phyloP scores from a whole-genome alignment of 345 rosid species.

The Stellera chamaejasme region DNA sequence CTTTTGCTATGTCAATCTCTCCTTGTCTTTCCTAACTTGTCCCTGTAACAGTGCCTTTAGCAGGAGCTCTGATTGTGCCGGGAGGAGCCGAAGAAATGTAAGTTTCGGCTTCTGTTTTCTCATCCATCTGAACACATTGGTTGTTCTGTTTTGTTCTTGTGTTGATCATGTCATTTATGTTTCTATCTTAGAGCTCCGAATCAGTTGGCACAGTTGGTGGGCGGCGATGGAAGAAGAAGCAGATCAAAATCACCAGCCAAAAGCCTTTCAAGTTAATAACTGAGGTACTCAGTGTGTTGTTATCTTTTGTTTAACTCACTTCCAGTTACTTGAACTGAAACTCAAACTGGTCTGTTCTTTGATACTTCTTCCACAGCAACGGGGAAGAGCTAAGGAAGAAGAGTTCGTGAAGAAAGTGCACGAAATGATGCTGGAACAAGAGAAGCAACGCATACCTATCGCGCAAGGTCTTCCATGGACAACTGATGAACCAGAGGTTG shows the following conservation, averaged over 20 bases:
- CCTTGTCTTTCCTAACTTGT: background rate
- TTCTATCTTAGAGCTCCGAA: conserved; percentile 54
- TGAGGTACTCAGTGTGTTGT: conserved; percentile 36
- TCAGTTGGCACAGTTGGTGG: conserved; percentile 52
- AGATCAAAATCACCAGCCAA: conserved; percentile 40
- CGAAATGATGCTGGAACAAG: conserved; percentile 59
- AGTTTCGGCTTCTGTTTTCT: conserved; percentile 7
- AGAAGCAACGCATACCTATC: conserved; percentile 56
- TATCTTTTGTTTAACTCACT: background rate
- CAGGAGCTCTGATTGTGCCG: conserved; percentile 53
- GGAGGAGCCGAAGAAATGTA: conserved; percentile 78
- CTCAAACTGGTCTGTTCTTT: conserved; percentile 7
- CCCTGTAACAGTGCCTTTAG: conserved; percentile 33
- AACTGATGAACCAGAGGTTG: conserved; percentile 94
- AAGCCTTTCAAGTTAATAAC: conserved; percentile 87
- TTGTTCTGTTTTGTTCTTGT: background rate
- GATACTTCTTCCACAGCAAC: conserved; percentile 39
- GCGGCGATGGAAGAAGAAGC: conserved; percentile 60
- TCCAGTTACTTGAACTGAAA: background rate
- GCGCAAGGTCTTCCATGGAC: conserved; percentile 99
- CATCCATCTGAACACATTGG: background rate
- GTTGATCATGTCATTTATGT: background rate
- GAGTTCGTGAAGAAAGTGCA: conserved; percentile 71
- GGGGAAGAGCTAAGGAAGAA: conserved; percentile 84
- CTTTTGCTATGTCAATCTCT: conserved; percentile 9